Percentiles rank a stretch among this genome's conserved stretches.
Evolutionary conservation across 139 green algal species (phyloP).

Genomic region (Tetradesmus obliquus): DNA sequence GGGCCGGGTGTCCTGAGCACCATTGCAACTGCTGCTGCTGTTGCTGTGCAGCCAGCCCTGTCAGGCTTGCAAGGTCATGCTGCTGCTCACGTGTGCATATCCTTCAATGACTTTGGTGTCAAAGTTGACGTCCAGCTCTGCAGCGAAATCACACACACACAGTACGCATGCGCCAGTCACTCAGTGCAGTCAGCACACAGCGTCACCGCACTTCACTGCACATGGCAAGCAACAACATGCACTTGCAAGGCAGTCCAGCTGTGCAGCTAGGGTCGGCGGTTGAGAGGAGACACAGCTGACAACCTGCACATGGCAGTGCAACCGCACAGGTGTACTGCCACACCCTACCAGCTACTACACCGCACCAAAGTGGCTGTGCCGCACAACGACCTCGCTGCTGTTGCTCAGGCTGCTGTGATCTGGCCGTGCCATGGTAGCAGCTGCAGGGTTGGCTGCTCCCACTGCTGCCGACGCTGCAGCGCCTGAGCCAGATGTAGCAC

Average conservation of each 20-base stretch:
- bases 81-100: conserved; percentile 49
- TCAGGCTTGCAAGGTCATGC: not conserved
- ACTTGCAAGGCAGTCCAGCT: not conserved
- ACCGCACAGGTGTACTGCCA: not conserved
- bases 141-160: not conserved
- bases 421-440: not conserved
- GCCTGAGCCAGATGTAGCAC: not conserved
- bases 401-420: conserved; percentile 39
- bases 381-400: conserved; percentile 10
- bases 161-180: not conserved
- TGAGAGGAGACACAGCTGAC: not conserved
- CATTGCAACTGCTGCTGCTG: not conserved
- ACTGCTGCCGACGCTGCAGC: not conserved
- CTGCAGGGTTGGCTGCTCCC: not conserved
- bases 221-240: not conserved
- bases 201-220: not conserved
- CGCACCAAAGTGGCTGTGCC: conserved; percentile 41
- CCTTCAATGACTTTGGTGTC: conserved; percentile 57
- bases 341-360: not conserved
- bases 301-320: not conserved
- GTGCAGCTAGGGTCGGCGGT: not conserved
- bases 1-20: no score
- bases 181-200: not conserved
- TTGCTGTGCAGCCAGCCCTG: no score
- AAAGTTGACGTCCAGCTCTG: conserved; percentile 66